Base-by-base conservation (phyloP, 2,329 filamentous ascomycete genomes). In the Clonostachys chloroleuca region DNA sequence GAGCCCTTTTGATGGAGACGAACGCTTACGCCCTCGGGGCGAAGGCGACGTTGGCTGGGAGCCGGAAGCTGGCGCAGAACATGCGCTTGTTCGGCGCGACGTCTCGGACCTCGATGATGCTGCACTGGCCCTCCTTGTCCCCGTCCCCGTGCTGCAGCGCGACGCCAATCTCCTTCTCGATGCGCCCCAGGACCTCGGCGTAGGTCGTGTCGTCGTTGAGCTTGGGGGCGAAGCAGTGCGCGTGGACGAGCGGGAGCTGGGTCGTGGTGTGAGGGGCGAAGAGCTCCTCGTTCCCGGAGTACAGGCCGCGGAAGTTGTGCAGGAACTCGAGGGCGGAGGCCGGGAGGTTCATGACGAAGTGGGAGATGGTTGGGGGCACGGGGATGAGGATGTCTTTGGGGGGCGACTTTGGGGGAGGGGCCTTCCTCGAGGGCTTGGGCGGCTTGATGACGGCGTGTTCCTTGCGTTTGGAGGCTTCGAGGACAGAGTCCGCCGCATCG, bases 311-410 rank as follows among this genome's bases (percentile, higher is more conserved):
- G 56, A 59, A 70, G 56, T 68, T 67, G 47, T 74, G 73, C 18
- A 96, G 76, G 63, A 99, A 99, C 49, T 87, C 84, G 50, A 94
- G 85, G 1, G 94, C 92, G 1, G 84, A 87, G 2, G 92, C 94
- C 1, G 94, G 94, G 14, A 99, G 84, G 68, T 99, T 99, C 89
- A 99, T 96, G 54, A 97, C 87, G 64, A 92, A 99, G 71, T 97
- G 94, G n/a, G 84, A 79, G 62, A 97, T 89, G 36, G 85, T 84
- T 3, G 77, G 77, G 3, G 92, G 92, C 42, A 91, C 74, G 12
- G 74, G 70, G 30, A 82, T 61, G 51, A 58, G 66, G 52, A 57
- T 56, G 20, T 65, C 64, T 46, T 64, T 58, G 5, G 68, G 68
- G 5, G 61, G 62, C 14, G 12, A 39, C 4, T 39, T 39, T 10